These are phyloP conservation scores for Zymoseptoria tritici DNA, from an alignment of 2,329 filamentous ascomycete species.

Conservation along the genomic window DNA sequence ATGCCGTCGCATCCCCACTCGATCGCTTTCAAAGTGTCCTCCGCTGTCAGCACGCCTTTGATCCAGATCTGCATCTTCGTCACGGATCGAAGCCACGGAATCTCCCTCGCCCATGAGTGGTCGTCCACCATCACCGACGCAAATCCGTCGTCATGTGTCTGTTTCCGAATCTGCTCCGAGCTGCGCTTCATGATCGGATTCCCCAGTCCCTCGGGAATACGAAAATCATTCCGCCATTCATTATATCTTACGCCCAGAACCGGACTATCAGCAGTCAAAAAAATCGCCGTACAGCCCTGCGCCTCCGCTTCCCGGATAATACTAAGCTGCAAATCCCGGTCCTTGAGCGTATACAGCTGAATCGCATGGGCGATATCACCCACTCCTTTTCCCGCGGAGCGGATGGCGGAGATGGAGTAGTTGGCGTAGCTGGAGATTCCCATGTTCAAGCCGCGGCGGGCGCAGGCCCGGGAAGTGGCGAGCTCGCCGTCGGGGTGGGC, in stretches of 20 bases:
- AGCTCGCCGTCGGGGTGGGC: slow-evolving; percentile 47
- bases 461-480: slow-evolving; percentile 42
- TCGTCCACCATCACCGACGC: not conserved
- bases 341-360: slow-evolving; percentile 48
- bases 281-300: slow-evolving; percentile 46
- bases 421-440: slow-evolving; percentile 44
- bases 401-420: slow-evolving; percentile 41
- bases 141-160: slow-evolving; percentile 27
- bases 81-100: slow-evolving; percentile 42
- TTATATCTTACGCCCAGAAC: slow-evolving; percentile 47
- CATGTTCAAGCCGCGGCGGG: slow-evolving; percentile 39
- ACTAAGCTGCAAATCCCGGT: slow-evolving; percentile 42
- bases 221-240: slow-evolving; percentile 48
- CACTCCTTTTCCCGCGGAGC: slow-evolving; percentile 28
- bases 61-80: slow-evolving; percentile 45
- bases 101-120: slow-evolving; percentile 28
- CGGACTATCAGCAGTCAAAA: slow-evolving; percentile 50
- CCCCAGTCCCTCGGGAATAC: slow-evolving; percentile 22
- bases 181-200: slow-evolving; percentile 24
- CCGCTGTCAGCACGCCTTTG: slow-evolving; percentile 34
- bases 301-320: slow-evolving; percentile 25
- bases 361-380: slow-evolving; percentile 43
- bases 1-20: slow-evolving; percentile 33
- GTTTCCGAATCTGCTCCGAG: slow-evolving; percentile 18
- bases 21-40: slow-evolving; percentile 41